phyloP scores from a whole-genome alignment of 2,329 filamentous ascomycete genomes.

The Torrubiellomyces zombiae region DNA sequence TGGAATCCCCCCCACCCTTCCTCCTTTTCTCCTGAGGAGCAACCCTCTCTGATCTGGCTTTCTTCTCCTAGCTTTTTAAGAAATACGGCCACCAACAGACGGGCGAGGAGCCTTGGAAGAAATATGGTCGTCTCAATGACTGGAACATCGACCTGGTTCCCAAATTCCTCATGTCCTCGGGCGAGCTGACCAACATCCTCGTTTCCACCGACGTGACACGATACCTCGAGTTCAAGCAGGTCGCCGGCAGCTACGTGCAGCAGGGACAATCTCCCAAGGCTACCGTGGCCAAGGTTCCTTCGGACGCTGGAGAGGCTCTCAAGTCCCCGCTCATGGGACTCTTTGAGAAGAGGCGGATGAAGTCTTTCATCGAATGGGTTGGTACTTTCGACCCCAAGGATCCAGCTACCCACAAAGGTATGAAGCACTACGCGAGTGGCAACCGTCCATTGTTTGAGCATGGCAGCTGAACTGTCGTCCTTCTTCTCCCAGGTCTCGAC shows the following conservation, averaged over 20 bases:
- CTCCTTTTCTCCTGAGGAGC: slow-evolving; percentile 4
- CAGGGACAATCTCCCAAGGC: slow-evolving; percentile 69
- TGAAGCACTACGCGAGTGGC: slow-evolving; percentile 12
- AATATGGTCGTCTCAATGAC: slow-evolving; percentile 90
- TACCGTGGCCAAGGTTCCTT: slow-evolving; percentile 92
- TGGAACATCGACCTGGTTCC: slow-evolving; percentile 99
- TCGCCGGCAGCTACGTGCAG: slow-evolving; percentile 92
- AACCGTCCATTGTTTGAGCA: background rate
- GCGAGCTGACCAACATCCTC: slow-evolving; percentile 95
- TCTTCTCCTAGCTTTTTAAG: slow-evolving; percentile 62
- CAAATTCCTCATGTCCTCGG: slow-evolving; percentile 96
- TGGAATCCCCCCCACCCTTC: slow-evolving; percentile 12
- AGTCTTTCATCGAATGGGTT: slow-evolving; percentile 93
- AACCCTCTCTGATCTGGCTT: slow-evolving; percentile 7
- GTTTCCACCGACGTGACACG: slow-evolving; percentile 85
- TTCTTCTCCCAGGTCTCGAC: slow-evolving; percentile 69
- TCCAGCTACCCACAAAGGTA: slow-evolving; percentile 78
- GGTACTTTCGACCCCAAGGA: slow-evolving; percentile 73
- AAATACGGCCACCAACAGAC: slow-evolving; percentile 72
- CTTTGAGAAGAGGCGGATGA: slow-evolving; percentile 94
- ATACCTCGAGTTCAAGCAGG: slow-evolving; percentile 86
- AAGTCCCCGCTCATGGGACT: slow-evolving; percentile 90
- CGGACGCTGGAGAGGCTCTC: slow-evolving; percentile 78
- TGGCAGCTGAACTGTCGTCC: background rate
- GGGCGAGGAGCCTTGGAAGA: slow-evolving; percentile 90